phyloP scores from a whole-genome alignment of 2,329 filamentous ascomycete genomes.

The Sclerotinia spermophila region DNA sequence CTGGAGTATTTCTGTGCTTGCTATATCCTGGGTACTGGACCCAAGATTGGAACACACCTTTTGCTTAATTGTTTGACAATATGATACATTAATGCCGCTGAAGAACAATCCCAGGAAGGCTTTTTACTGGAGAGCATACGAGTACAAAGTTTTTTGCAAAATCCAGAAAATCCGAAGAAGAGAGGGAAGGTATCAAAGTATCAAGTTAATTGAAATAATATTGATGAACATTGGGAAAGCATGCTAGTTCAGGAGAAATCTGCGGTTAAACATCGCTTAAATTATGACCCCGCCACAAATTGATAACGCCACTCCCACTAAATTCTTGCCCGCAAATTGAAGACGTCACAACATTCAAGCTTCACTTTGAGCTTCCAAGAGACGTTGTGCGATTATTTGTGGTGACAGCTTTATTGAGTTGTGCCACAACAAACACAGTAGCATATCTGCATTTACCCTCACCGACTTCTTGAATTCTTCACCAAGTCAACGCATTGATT shows the following conservation, averaged over 20 bases:
- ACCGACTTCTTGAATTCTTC: constrained; percentile 13
- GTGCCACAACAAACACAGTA: background rate
- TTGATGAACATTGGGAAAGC: background rate
- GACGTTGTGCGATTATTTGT: constrained; percentile 6
- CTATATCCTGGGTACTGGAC: background rate
- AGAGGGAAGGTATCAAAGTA: background rate
- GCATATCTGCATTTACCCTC: constrained; percentile 17
- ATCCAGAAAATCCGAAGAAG: too few relatives aligned
- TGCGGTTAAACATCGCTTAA: background rate
- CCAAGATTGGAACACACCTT: background rate
- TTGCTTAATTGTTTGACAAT: background rate
- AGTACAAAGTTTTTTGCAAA: too few relatives aligned
- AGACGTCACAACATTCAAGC: constrained; percentile 10
- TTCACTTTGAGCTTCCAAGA: background rate
- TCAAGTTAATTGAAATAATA: background rate
- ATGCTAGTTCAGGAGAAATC: too few relatives aligned
- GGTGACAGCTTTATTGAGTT: background rate
- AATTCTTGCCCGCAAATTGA: constrained; percentile 1
- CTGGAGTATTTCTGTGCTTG: background rate
- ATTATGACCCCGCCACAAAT: background rate
- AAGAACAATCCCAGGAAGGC: background rate
- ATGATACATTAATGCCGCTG: background rate
- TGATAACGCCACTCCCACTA: constrained; percentile 2
- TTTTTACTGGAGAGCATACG: background rate
- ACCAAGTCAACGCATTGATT: background rate